A percentile compares a stretch with the other conserved stretches of the same genome.
phyloP scores from a whole-genome alignment of 2,329 filamentous ascomycete species.

The Chaetomiaceae sp. region DNA sequence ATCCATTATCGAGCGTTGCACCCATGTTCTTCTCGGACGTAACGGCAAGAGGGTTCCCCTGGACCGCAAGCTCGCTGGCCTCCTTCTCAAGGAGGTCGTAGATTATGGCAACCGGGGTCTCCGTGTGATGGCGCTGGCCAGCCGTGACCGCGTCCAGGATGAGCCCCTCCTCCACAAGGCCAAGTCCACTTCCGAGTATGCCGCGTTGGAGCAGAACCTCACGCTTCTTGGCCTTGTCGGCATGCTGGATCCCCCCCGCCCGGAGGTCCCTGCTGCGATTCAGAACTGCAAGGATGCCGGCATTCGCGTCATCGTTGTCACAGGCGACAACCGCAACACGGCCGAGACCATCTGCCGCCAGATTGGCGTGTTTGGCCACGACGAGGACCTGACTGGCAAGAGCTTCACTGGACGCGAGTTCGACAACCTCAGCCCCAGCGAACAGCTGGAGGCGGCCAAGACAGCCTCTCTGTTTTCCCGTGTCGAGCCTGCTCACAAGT shows the following conservation, averaged over 20 bases:
- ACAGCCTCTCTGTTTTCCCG: conserved; percentile 89
- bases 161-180: conserved; percentile 68
- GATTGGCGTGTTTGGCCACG: conserved; percentile 82
- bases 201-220: conserved; percentile 85
- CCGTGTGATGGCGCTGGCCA: conserved; percentile 89
- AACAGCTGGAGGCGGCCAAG: conserved; percentile 80
- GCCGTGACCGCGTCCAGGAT: conserved; percentile 67
- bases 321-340: conserved; percentile 95
- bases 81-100: conserved; percentile 74
- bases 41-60: conserved; percentile 74
- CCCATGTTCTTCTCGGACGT: conserved; percentile 70
- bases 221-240: conserved; percentile 89
- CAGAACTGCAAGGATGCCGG: conserved; percentile 85
- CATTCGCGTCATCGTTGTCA: conserved; percentile 96
- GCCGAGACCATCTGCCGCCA: conserved; percentile 96
- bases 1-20: conserved; percentile 88
- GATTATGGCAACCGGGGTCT: conserved; percentile 90
- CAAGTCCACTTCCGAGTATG: conserved; percentile 78
- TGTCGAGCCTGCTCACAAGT: conserved; percentile 94
- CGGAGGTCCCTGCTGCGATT: conserved; percentile 83
- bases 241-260: conserved; percentile 94
- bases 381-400: conserved; percentile 83
- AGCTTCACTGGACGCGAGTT: conserved; percentile 95
- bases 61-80: conserved; percentile 60
- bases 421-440: conserved; percentile 70